Percentiles rank a stretch among this genome's conserved stretches.
These are phyloP conservation scores for Yarrowia porcina DNA, from an alignment of 805 yeast species.

Conservation along the genomic window DNA sequence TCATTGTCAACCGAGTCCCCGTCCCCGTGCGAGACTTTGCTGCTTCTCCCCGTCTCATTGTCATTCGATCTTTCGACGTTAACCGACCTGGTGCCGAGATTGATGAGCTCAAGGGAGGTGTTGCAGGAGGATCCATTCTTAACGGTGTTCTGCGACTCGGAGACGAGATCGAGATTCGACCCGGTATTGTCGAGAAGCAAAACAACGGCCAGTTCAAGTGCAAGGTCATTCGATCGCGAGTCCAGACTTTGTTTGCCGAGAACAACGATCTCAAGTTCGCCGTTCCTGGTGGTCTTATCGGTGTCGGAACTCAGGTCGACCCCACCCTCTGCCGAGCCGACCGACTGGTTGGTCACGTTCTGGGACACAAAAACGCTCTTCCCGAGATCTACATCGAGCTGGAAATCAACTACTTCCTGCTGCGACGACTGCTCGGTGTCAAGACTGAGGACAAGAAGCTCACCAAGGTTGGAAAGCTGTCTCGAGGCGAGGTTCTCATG, in stretches of 20 bases:
- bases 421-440: conserved; percentile 96
- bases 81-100: conserved; percentile 98
- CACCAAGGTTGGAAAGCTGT: conserved; percentile 93
- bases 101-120: conserved; percentile 97
- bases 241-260: conserved; percentile 93
- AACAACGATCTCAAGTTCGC: conserved; percentile 97
- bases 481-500: conserved; percentile 94
- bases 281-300: conserved; percentile 99
- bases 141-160: conserved; percentile 96
- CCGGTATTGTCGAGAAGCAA: conserved; percentile 97
- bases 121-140: conserved; percentile 98
- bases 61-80: conserved; percentile 97
- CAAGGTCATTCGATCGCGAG: conserved; percentile 91
- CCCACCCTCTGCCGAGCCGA: conserved; percentile 99
- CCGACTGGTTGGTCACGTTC: conserved; percentile 98
- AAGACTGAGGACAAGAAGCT: conserved; percentile 96
- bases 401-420: conserved; percentile 92
- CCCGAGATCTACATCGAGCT: conserved; percentile 97
- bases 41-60: conserved; percentile 92
- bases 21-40: conserved; percentile 94
- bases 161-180: conserved; percentile 98
- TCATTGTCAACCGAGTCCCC: conserved; percentile 91
- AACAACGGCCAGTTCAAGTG: conserved; percentile 85
- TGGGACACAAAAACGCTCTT: conserved; percentile 93
- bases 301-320: conserved; percentile 98